Base-by-base conservation (phyloP, 495 filamentous ascomycete genomes). In the Xanthoparmelia taractica region DNA sequence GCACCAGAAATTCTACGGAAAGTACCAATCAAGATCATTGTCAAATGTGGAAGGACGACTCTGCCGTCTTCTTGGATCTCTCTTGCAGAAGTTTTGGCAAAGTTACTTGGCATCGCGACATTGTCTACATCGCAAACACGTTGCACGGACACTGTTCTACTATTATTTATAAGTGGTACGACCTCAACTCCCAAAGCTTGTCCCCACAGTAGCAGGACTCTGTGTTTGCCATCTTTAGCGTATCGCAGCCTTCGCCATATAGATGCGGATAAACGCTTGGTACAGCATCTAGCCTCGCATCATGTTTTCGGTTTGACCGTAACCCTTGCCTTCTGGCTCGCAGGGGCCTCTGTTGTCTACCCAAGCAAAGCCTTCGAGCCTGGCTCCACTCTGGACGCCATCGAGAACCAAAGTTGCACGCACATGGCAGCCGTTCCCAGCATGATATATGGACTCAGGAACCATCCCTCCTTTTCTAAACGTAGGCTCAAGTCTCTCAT, bases 81-180 rank as follows among this genome's bases (percentile, higher is more conserved):
- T 17, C 31, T 56, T 31, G 43, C 5, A 25, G 36, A 29, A 18
- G 18, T 43, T 36, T 8, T 45, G 17, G 34, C 20, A 15, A 27
- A 45, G 1, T n/a, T n/a, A n/a, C n/a, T n/a, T n/a, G n/a, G n/a
- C n/a, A n/a, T n/a, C n/a, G n/a, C n/a, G n/a, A n/a, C n/a, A n/a
- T 36, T 36, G 34, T 4, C 34, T 36, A 4, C 34, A 36, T 11
- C 45, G 13, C 37, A 50, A 20, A n/a, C 13, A 0, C 37, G n/a
- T 54, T 37, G 47, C 23, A 47, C 33, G 8, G 65, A 71, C 45
- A 45, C 59, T 48, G 40, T 61, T 23, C 65, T 73, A 48, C 71
- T 76, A 29, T 63, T 80, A 29, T 80, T 78, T 64, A 78, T 74
- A 0, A 76, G 74, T 60, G 77, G 78, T 18, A 78, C 76, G 0